phyloP scores from a whole-genome alignment of 2,329 filamentous ascomycete genomes.

The Paecilomyces variotii region DNA sequence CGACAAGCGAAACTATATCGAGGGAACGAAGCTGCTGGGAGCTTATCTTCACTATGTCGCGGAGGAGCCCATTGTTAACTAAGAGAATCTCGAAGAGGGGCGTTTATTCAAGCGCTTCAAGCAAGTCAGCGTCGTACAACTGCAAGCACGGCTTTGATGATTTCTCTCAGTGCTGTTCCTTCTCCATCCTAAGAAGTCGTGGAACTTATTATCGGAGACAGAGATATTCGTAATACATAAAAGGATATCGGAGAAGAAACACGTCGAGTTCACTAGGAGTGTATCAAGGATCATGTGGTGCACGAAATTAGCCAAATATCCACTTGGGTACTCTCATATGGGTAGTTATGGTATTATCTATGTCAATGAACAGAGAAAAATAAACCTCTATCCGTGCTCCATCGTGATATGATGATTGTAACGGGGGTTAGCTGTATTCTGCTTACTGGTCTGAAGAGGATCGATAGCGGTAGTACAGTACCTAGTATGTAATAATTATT shows the following conservation, averaged over 20 bases:
- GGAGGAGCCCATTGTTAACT: conserved; percentile 60
- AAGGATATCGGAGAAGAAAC: background rate
- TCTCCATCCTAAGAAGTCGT: background rate
- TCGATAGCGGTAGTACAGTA: background rate
- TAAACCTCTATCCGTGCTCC: background rate
- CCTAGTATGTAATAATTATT: background rate
- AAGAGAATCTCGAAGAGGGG: background rate
- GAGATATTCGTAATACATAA: background rate
- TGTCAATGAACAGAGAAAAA: too few relatives aligned
- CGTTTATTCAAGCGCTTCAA: background rate
- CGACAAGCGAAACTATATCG: conserved; percentile 94
- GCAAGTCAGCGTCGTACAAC: background rate
- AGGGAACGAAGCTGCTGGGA: conserved; percentile 91
- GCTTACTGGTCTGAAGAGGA: background rate
- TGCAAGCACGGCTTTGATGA: background rate
- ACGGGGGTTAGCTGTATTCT: background rate
- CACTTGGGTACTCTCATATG: too few relatives aligned
- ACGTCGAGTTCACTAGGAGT: background rate
- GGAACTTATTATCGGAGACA: background rate
- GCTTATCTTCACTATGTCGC: conserved; percentile 95
- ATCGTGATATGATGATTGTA: background rate
- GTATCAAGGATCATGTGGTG: background rate
- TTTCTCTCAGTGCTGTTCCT: background rate
- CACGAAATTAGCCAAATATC: too few relatives aligned
- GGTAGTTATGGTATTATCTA: too few relatives aligned